Evolutionary conservation across 805 yeast species (phyloP).

Genomic region (Pichia rugopelliculosa): DNA sequence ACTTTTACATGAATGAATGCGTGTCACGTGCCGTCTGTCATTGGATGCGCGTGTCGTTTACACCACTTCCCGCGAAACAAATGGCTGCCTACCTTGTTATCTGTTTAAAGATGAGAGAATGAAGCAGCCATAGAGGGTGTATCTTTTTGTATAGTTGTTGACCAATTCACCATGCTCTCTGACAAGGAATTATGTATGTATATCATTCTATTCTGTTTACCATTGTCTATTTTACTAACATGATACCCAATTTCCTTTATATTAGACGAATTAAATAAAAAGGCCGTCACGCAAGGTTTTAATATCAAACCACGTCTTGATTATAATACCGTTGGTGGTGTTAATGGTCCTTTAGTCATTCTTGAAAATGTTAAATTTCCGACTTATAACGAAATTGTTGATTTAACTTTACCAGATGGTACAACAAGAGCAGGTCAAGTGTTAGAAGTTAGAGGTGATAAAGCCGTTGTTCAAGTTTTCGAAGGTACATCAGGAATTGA

Average conservation of each 20-base stretch:
- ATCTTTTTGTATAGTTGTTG: background rate
- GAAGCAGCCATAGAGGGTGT: background rate
- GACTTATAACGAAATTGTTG: conserved; percentile 92
- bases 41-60: background rate
- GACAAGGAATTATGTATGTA: conserved; percentile 36
- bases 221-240: background rate
- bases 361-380: conserved; percentile 81
- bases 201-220: background rate
- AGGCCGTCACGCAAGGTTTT: conserved; percentile 88
- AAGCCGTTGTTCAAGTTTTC: conserved; percentile 97
- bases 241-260: conserved; percentile 17
- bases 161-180: conserved; percentile 25
- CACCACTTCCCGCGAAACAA: background rate
- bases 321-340: conserved; percentile 96
- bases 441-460: conserved; percentile 91
- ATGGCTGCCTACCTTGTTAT: conserved; percentile 1
- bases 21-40: background rate
- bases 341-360: conserved; percentile 96
- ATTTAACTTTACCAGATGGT: conserved; percentile 95
- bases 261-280: conserved; percentile 71
- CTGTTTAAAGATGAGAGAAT: background rate
- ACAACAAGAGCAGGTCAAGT: conserved; percentile 94
- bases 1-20: background rate
- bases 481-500: conserved; percentile 99
- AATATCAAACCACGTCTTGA: conserved; percentile 83